Evolutionary conservation across 805 yeast genomes (phyloP), one percentile per base, ranked within the genome.

Genomic region (Wickerhamomyces sydowiorum): DNA sequence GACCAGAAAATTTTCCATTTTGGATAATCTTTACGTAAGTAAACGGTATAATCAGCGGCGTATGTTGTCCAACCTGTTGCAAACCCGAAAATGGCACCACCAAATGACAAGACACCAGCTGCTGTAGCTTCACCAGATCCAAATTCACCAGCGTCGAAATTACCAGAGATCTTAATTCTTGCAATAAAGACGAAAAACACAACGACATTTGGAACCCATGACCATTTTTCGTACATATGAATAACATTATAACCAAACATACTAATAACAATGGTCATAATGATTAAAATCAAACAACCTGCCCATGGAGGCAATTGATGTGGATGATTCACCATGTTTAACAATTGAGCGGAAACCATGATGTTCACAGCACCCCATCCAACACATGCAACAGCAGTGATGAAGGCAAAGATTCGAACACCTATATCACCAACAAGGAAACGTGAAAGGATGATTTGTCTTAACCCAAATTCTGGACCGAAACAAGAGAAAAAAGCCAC

Each of bases 341-440:
- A 69, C 49, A 89, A 67, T 62, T 87, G 93, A 20, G 96, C 96
- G 28, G 93, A 80, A 24, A 89, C 84, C 77, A 89, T 85, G 47
- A 86, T 86, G 65, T 90, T 90, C 37, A 88, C 91, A 9, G 96
- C 87, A 64, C 93, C 86, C 97, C 97, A 90, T 54, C 97, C 96
- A 42, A 89, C 78, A 75, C 96, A 86, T 22, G 96, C 90, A 48
- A 90, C 63, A 56, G 80, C 75, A 59, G 89, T 88, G 60, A 90
- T 70, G 36, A 82, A 62, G 9, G 95, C 82, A 56, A 87, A 83
- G 43, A 88, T 72, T 61, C 95, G 76, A 65, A 85, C 81, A 37
- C 84, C 82, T 25, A 69, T 60, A 63, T 82, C 79, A 49, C 97
- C 97, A 48, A 81, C 73, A 53, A 88, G 73, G 64, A 72, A 89